Evolutionary conservation across 345 rosid species (phyloP).

Genomic region (Geranium rotundifolium): DNA sequence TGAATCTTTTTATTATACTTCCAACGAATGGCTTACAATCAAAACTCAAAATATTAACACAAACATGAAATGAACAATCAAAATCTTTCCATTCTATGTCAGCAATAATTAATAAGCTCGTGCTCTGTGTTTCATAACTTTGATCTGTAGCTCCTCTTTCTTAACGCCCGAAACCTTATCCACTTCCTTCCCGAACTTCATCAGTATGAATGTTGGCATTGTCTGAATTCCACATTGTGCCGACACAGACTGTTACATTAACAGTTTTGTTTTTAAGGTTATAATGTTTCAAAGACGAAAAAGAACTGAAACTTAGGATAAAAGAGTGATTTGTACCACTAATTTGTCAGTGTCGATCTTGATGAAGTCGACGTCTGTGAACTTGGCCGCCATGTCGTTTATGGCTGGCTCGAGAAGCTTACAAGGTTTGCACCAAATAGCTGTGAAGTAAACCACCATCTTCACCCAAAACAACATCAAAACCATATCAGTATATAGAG

Average conservation of each 20-base stretch:
- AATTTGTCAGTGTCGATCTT: conserved; percentile 60
- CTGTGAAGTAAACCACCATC: conserved; percentile 69
- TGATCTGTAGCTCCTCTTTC: conserved; percentile 39
- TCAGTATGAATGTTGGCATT: conserved; percentile 47
- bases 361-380: conserved; percentile 49
- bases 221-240: conserved; percentile 22
- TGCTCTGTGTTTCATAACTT: conserved; percentile 36
- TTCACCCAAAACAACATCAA: conserved; percentile 3
- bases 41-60: too few species aligned
- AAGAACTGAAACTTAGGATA: background rate
- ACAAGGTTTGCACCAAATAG: conserved; percentile 78
- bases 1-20: background rate
- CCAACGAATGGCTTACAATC: background rate
- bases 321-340: conserved; percentile 17
- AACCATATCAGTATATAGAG: background rate
- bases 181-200: conserved; percentile 52
- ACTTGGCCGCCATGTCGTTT: conserved; percentile 43
- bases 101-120: conserved; percentile 12
- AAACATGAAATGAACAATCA: too few species aligned
- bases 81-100: conserved; percentile 44
- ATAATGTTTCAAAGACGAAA: background rate
- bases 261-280: background rate
- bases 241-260: conserved; percentile 33
- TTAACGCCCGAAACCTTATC: conserved; percentile 48
- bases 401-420: conserved; percentile 39